Evolutionary conservation across 2,329 filamentous ascomycete species (phyloP).

Genomic region (Elsinoe necatrix): DNA sequence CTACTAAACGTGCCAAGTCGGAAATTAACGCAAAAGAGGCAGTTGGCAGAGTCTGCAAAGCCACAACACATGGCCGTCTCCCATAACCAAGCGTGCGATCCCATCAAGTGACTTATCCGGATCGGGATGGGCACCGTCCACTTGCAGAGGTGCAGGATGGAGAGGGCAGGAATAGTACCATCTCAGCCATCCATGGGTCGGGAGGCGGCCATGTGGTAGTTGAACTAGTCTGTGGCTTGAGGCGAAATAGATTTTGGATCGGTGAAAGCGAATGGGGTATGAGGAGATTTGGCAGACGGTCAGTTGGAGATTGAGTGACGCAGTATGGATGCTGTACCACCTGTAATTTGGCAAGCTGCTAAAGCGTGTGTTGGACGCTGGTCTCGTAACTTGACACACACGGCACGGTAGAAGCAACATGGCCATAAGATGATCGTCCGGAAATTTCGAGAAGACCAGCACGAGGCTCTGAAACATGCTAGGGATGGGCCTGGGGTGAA

Average conservation of each 20-base stretch:
- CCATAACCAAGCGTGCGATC: neutral
- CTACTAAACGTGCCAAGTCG: neutral
- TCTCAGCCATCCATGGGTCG: neutral
- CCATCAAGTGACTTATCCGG: neutral
- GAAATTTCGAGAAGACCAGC: conserved; percentile 12
- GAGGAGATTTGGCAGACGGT: neutral
- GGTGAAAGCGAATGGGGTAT: neutral
- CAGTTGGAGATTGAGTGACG: conserved; percentile 3
- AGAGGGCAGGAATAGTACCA: conserved; percentile 7
- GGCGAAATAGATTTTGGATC: neutral
- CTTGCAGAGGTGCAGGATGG: neutral
- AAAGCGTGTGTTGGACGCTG: neutral
- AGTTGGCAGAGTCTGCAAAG: neutral
- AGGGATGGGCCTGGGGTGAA: neutral
- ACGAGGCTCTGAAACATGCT: conserved; percentile 8
- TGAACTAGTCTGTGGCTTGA: conserved; percentile 1
- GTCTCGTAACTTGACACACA: conserved; percentile 1
- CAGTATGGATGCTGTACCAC: neutral
- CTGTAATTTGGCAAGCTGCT: neutral
- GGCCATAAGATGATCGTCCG: neutral
- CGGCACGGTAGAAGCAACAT: conserved; percentile 1
- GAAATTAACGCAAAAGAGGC: conserved; percentile 5
- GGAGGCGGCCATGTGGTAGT: conserved; percentile 11
- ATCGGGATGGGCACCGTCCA: neutral
- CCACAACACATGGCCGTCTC: conserved; percentile 4